A percentile compares a stretch with the other conserved stretches of the same genome.
Evolutionary conservation across 208 protist species (phyloP).

Genomic region (Acanthamoeba culbertsoni): DNA sequence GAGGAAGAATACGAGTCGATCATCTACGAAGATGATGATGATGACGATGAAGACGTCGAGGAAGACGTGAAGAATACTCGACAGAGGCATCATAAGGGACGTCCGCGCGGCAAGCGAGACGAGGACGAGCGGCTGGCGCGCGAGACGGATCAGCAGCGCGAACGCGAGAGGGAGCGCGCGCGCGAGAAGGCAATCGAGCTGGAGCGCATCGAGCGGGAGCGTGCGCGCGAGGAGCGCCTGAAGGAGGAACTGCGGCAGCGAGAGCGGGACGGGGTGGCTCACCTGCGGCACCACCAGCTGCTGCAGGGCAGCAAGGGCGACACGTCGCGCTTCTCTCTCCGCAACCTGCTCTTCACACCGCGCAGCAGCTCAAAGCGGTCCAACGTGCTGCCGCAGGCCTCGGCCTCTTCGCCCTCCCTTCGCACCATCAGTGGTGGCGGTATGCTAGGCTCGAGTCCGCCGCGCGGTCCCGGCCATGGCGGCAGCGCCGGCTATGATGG

Average conservation of each 20-base stretch:
- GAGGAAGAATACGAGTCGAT: background rate
- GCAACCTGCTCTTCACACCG: conserved; percentile 21
- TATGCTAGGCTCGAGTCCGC: background rate
- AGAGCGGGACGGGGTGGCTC: background rate
- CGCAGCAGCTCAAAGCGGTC: background rate
- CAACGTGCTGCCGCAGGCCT: background rate
- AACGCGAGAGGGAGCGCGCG: background rate
- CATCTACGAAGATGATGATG: background rate
- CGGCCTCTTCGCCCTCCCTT: background rate
- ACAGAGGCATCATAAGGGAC: background rate
- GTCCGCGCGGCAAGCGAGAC: background rate
- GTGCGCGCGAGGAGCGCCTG: background rate
- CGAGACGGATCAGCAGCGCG: background rate
- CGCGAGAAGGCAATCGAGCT: conserved; percentile 11
- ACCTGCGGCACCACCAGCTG: background rate
- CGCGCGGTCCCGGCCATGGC: background rate
- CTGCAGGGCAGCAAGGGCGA: background rate
- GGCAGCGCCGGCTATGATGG: background rate
- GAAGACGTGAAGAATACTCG: background rate
- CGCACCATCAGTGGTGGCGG: background rate
- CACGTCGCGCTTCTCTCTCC: background rate
- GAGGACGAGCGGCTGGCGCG: background rate
- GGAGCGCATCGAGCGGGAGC: background rate
- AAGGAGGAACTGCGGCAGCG: background rate
- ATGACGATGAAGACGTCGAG: background rate